Evolutionary conservation across 352 stramenopile species (phyloP), one percentile per base, ranked within the genome.

Genomic region (Nothophytophthora sp.): DNA sequence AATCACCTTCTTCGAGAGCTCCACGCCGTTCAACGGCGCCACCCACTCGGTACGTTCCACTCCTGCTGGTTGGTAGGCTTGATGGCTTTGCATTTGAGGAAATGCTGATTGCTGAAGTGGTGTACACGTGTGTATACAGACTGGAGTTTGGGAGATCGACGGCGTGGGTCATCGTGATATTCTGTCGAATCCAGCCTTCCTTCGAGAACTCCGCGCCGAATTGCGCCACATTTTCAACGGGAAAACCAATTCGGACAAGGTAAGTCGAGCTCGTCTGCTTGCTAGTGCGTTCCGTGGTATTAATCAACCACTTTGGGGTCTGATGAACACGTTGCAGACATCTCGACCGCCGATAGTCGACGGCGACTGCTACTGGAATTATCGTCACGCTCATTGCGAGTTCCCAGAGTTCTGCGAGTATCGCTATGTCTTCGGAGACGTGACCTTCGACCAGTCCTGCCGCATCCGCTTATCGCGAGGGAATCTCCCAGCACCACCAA

Each of bases 281-380:
- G n/a, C n/a, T 19, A 19, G 16, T 16, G 11, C n/a, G 5, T 22
- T 10, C 22, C 5, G 8, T 16, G n/a, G n/a, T n/a, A n/a, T n/a
- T n/a, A n/a, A n/a, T n/a, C n/a, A n/a, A n/a, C n/a, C n/a, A n/a
- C n/a, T n/a, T n/a, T n/a, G n/a, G n/a, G n/a, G n/a, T n/a, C n/a
- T n/a, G n/a, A n/a, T n/a, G n/a, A n/a, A 32, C 38, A 33, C 57
- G 25, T 12, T 40, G 15, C 34, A 81, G 71, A 75, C 71, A 13
- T 84, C 67, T 25, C 76, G 83, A 13, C 81, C 81, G 12, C 83
- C 83, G 7, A 63, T 83, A 22, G 72, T 90, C 52, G 81, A 93
- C 51, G 60, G 54, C 29, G 83, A 93, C 46, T 93, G 83, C 67
- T 92, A 92, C 57, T 93, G 81, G 81, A 92, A 93, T 55, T 92